Evolutionary conservation across 495 filamentous ascomycete species (phyloP).

Genomic region (Neurospora sp.): DNA sequence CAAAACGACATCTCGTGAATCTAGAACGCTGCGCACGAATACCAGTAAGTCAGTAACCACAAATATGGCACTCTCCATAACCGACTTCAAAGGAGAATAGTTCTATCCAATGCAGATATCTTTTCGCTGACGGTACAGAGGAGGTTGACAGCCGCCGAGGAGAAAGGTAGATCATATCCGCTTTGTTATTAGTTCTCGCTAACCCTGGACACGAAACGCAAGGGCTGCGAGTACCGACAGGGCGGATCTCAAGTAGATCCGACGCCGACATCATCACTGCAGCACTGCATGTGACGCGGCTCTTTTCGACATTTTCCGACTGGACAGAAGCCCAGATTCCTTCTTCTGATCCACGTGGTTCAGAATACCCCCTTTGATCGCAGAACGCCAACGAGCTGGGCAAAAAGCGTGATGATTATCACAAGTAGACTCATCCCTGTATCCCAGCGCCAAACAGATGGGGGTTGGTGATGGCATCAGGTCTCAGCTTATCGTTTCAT

Average conservation of each 20-base stretch:
- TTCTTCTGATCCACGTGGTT: background rate
- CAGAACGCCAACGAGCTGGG: background rate
- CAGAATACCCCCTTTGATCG: background rate
- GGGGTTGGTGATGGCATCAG: background rate
- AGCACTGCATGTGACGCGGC: background rate
- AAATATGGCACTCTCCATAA: background rate
- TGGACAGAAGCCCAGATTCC: background rate
- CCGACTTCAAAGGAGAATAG: background rate
- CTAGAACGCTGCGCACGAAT: background rate
- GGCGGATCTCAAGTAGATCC: background rate
- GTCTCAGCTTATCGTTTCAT: background rate
- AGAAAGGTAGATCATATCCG: background rate
- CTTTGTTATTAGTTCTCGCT: background rate
- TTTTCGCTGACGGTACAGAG: background rate
- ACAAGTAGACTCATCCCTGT: background rate
- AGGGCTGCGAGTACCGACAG: background rate
- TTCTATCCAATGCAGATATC: background rate
- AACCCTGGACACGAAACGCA: background rate
- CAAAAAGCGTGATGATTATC: background rate
- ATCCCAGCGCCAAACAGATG: background rate
- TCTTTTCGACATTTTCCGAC: background rate
- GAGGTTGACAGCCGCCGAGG: background rate
- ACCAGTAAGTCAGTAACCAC: background rate
- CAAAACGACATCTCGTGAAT: background rate
- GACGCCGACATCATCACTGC: background rate